A percentile compares a stretch with the other conserved stretches of the same genome.
phyloP scores from a whole-genome alignment of 169 alveolate species.

The Eimeria falciformis region DNA sequence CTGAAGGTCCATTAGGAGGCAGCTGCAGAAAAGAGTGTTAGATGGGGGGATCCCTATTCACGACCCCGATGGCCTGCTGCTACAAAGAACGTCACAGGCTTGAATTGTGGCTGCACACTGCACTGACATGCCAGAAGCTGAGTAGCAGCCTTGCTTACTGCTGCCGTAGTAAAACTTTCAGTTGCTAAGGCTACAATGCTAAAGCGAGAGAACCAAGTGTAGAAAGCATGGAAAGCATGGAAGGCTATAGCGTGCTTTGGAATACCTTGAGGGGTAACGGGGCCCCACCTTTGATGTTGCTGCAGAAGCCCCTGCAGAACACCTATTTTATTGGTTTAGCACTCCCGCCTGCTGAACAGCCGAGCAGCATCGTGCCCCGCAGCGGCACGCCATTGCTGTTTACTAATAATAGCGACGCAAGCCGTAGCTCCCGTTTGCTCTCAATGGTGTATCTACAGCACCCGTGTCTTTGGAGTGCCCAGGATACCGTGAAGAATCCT shows the following conservation, averaged over 20 bases:
- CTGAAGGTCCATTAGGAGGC: too few relatives aligned
- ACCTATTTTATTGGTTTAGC: slow-evolving; percentile 7
- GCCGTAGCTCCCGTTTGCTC: not conserved
- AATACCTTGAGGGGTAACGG: not conserved
- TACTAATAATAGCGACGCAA: not conserved
- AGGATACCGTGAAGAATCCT: not conserved
- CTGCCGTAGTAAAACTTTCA: too few relatives aligned
- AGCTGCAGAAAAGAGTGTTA: too few relatives aligned
- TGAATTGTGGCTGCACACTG: too few relatives aligned
- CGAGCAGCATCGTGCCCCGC: not conserved
- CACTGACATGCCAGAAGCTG: too few relatives aligned
- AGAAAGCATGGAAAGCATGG: too few relatives aligned
- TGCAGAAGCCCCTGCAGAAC: slow-evolving; percentile 12
- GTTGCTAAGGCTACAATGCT: too few relatives aligned
- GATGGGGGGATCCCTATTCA: too few relatives aligned
- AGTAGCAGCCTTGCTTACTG: too few relatives aligned
- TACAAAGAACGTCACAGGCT: too few relatives aligned
- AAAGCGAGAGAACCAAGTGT: too few relatives aligned
- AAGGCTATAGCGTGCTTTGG: not conserved
- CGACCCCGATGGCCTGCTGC: too few relatives aligned
- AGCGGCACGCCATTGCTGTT: not conserved
- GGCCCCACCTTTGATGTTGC: slow-evolving; percentile 14
- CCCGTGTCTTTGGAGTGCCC: slow-evolving; percentile 46
- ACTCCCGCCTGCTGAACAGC: not conserved
- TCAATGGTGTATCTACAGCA: slow-evolving; percentile 35